A percentile compares a stretch with the other conserved stretches of the same genome.
phyloP scores from a whole-genome alignment of 441 rosid genomes.

The Erodium texanum region DNA sequence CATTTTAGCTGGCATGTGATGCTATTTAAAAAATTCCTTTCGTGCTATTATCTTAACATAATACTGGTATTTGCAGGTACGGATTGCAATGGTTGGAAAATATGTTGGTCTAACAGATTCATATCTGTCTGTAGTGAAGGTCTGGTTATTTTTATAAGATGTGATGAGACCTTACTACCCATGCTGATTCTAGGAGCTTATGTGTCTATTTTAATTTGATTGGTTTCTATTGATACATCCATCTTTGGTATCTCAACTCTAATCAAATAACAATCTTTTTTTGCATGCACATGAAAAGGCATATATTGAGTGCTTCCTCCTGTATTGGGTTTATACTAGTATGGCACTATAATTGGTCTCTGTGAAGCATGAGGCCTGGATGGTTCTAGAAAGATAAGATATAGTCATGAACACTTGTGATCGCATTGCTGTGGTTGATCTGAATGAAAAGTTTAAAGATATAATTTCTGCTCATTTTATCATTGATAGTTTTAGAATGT shows the following conservation, averaged over 20 bases:
- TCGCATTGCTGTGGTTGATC: constrained; percentile 6
- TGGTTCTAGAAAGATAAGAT: constrained; percentile 4
- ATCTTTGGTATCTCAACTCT: neutral
- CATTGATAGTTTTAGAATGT: neutral
- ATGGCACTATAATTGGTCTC: neutral
- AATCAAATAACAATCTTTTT: neutral
- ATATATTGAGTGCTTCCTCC: neutral
- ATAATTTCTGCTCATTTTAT: neutral
- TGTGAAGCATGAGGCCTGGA: neutral
- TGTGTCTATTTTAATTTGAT: neutral
- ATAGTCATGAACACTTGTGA: neutral
- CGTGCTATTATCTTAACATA: constrained; percentile 15
- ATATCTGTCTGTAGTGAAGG: constrained; percentile 70
- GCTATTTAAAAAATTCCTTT: constrained; percentile 13
- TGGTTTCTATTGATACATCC: no score
- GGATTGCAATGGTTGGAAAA: constrained; percentile 70
- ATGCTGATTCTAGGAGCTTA: neutral
- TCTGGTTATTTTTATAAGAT: constrained; percentile 14
- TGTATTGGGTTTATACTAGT: neutral
- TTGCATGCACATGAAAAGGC: neutral
- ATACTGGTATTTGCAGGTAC: constrained; percentile 38
- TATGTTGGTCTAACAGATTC: constrained; percentile 64
- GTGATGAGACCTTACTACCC: neutral
- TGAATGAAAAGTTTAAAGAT: neutral
- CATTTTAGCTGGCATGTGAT: constrained; percentile 10